Percentiles rank a stretch among this genome's conserved stretches.
phyloP scores from a whole-genome alignment of 768 basidiomycete species.

The Suillus alpinus region DNA sequence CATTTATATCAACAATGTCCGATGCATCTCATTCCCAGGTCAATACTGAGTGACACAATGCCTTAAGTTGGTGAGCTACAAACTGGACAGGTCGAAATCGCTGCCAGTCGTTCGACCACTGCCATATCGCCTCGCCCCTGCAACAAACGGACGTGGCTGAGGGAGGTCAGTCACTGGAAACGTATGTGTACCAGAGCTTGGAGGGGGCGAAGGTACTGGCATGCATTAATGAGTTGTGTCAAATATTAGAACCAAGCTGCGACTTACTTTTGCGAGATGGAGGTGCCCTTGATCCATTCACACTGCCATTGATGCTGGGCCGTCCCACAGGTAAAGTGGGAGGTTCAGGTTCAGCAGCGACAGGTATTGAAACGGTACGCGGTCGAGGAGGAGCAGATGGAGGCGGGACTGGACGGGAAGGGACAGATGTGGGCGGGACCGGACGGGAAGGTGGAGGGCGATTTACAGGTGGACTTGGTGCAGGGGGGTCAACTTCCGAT shows the following conservation, averaged over 20 bases:
- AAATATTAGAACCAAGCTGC: background rate
- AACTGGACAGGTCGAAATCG: slow-evolving; percentile 54
- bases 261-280: slow-evolving; percentile 49
- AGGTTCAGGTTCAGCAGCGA: slow-evolving; percentile 16
- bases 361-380: slow-evolving; percentile 25
- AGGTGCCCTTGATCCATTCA: slow-evolving; percentile 33
- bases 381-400: slow-evolving; percentile 12
- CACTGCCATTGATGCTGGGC: slow-evolving; percentile 15
- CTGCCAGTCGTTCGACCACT: slow-evolving; percentile 71
- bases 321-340: slow-evolving; percentile 13
- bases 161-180: slow-evolving; percentile 82
- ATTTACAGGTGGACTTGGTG: slow-evolving; percentile 24
- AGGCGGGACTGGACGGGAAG: background rate
- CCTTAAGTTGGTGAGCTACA: slow-evolving; percentile 19
- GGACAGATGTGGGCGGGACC: background rate
- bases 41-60: background rate
- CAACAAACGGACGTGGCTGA: slow-evolving; percentile 63
- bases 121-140: slow-evolving; percentile 50
- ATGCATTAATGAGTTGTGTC: slow-evolving; percentile 12
- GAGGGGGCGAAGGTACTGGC: slow-evolving; percentile 54
- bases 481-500: slow-evolving; percentile 42
- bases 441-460: slow-evolving; percentile 13
- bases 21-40: background rate
- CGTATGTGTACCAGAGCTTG: slow-evolving; percentile 63
- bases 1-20: background rate